phyloP scores from a whole-genome alignment of 2,329 filamentous ascomycete species.

The Colletotrichum spinosum region DNA sequence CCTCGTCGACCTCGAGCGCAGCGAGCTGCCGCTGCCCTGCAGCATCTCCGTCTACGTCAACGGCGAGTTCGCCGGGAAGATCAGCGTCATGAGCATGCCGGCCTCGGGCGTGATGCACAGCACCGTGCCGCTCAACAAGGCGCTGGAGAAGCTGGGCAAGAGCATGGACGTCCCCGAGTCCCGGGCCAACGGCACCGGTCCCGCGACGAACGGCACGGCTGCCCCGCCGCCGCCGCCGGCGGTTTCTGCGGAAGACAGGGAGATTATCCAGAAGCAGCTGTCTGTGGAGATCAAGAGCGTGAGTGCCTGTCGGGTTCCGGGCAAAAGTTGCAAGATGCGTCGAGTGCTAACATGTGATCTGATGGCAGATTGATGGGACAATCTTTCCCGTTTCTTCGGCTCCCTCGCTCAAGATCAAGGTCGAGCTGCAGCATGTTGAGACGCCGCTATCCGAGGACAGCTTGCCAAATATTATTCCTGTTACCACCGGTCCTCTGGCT shows the following conservation, averaged over 20 bases:
- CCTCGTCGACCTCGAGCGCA: slow-evolving; percentile 47
- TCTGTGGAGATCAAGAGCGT: slow-evolving; percentile 14
- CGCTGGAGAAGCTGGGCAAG: not conserved
- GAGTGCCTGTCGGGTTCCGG: not conserved
- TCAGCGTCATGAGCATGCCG: slow-evolving; percentile 48
- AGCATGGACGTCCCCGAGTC: not conserved
- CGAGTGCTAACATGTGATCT: not conserved
- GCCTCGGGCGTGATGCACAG: slow-evolving; percentile 1
- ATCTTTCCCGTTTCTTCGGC: slow-evolving; percentile 3
- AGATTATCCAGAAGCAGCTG: slow-evolving; percentile 4
- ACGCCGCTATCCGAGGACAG: not conserved
- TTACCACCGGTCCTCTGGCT: not conserved
- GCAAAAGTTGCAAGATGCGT: not conserved
- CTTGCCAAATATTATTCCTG: not conserved
- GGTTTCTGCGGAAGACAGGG: not conserved
- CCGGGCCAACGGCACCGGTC: not conserved
- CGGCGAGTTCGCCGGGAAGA: slow-evolving; percentile 46
- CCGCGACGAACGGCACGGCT: not conserved
- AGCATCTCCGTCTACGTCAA: slow-evolving; percentile 49
- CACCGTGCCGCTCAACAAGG: slow-evolving; percentile 1
- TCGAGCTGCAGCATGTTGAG: slow-evolving; percentile 9
- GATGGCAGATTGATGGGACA: slow-evolving; percentile 9
- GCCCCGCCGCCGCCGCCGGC: not conserved
- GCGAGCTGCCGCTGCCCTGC: slow-evolving; percentile 50
- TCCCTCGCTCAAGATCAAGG: slow-evolving; percentile 9